Evolutionary conservation across 371 early-diverging fungal genomes (phyloP), one percentile per base, ranked within the genome.

Genomic region (Mortierella sp.): DNA sequence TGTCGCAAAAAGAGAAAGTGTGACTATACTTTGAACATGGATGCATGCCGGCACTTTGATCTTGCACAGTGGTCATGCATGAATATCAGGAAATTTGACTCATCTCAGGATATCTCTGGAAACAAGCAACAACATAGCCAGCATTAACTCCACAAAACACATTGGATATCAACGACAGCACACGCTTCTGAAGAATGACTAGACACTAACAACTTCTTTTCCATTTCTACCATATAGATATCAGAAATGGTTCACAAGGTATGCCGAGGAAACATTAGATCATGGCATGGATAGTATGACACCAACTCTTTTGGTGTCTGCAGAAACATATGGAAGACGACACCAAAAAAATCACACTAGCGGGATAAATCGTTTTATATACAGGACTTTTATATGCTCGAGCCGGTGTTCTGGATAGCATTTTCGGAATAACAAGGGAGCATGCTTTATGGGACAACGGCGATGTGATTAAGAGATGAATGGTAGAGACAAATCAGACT

Each of bases 221-320:
- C 19, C 19, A 15, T 16, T 57, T 28, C 28, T 24, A 11, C 0
- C 33, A 28, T 15, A 6, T 73, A 73, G 73, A 73, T 73, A 78
- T 73, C 78, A 73, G 78, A 78, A 77, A 78, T 78, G 78, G 78
- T 78, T 78, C 78, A 78, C 78, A 78, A 78, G 78, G 78, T 78
- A 78, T 70, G 73, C 70, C 48, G 24, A 16, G 21, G 16, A 11
- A 36, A 19, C 10, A 33, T 19, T 59, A 59, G 16, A 32, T 19
- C 38, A 33, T 19, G 24, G 40, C 38, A 59, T 33, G 59, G 40
- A 59, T 24, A 59, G 40, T 36, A 59, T 13, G 8, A 38, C 11
- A 7, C 16, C 53, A 24, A 53, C 53, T 9, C 19, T 53, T 53
- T 21, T 7, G 52, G 52, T 22, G 52, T 22, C 19, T 9, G 43